Percentiles rank a stretch among this genome's conserved stretches.
Evolutionary conservation across 202 grass and related monocot species (phyloP).

Genomic region (Setaria italica): DNA sequence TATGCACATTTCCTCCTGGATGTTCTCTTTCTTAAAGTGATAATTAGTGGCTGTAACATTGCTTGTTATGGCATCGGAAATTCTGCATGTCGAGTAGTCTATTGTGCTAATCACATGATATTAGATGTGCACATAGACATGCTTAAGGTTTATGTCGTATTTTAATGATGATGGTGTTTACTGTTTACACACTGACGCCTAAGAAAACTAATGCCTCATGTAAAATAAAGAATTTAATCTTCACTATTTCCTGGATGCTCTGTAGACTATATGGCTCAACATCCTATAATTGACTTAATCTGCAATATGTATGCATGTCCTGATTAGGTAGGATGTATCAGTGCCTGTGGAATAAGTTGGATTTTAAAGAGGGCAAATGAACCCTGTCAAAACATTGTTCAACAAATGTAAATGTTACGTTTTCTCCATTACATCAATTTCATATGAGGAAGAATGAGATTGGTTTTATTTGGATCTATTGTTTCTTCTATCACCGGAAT

Average conservation of each 20-base stretch:
- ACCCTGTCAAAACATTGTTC: neutral
- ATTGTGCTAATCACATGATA: neutral
- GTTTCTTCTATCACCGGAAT: neutral
- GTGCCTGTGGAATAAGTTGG: neutral
- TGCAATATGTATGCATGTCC: neutral
- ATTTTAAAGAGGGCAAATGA: neutral
- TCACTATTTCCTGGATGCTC: neutral
- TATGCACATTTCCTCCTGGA: neutral
- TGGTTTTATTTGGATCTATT: neutral
- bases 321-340: too few relatives aligned
- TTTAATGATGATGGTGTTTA: neutral
- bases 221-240: neutral
- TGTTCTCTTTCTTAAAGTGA: neutral
- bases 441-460: neutral
- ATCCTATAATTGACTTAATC: neutral
- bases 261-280: neutral
- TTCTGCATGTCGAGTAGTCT: neutral
- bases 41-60: neutral
- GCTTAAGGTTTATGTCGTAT: neutral
- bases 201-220: neutral
- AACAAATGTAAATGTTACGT: neutral
- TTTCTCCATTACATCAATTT: neutral
- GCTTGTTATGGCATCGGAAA: neutral
- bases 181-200: neutral
- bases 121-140: neutral